Evolutionary conservation across 2,329 filamentous ascomycete genomes (phyloP), one percentile per base, ranked within the genome.

Genomic region (Harringtonia lauricola): DNA sequence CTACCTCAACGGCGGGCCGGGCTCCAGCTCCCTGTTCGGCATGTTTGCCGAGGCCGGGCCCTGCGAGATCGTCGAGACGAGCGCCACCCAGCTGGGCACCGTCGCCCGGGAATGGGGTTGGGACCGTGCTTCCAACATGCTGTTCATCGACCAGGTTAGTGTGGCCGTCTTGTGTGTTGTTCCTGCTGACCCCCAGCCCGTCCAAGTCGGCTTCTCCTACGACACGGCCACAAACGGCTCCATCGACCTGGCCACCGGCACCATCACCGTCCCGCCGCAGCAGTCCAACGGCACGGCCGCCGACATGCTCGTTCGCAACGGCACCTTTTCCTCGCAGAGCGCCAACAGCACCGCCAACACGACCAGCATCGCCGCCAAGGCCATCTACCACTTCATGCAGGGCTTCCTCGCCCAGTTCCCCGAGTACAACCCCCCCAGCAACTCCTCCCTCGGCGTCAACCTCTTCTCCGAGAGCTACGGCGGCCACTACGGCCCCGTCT

Each of bases 381-480:
- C 76, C 8, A 67, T 76, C 10, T 84, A 79, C 77, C 77, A 83
- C 53, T 73, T 82, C 56, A 54, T 82, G 26, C 78, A 82, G 52
- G 72, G 67, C 21, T 81, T 79, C 57, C 50, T 84, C 46, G 65
- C 63, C 14, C 62, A 67, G 1, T 81, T 81, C 47, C 76, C 77
- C 0, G 65, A 74, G 48, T 76, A 79, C 51, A 71, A 71, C 30
- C 73, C 72, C 4, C 64, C 69, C 5, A 57, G 59, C 29, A 64
- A 66, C 48, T 61, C 66, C 33, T 61, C 68, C 0, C 53, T 78
- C 17, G 74, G 74, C 6, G 68, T 86, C 42, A 79, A 79, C 52
- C 62, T 86, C 5, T 84, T 83, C 48, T 71, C 79, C 1, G 80
- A 86, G 57, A 81, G 76, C 58, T 82, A 85, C 57, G 76, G 80